Evolutionary conservation across 1,284 basidiomycete genomes (phyloP).

Genomic region (Malassezia yamatoensis): DNA sequence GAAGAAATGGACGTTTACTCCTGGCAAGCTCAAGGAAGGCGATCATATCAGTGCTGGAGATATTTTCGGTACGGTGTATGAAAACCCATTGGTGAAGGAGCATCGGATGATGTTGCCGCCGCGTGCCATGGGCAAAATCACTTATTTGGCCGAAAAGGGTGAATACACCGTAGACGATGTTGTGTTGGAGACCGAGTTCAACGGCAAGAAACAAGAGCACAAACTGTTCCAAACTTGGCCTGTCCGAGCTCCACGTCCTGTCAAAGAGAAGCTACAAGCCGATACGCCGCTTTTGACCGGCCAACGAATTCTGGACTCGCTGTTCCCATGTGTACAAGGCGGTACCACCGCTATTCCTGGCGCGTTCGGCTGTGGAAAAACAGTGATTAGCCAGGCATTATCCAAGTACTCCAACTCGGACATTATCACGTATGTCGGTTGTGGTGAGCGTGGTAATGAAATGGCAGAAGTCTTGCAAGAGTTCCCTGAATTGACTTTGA

Average conservation of each 20-base stretch:
- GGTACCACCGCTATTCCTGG: constrained; percentile 98
- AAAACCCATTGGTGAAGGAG: constrained; percentile 90
- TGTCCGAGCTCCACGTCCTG: constrained; percentile 90
- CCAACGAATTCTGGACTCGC: constrained; percentile 89
- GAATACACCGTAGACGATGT: constrained; percentile 86
- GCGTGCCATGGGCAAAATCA: constrained; percentile 87
- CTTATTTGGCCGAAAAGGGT: constrained; percentile 84
- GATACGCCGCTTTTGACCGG: constrained; percentile 87
- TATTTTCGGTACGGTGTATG: constrained; percentile 87
- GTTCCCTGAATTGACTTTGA: constrained; percentile 92
- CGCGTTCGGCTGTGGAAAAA: constrained; percentile 76
- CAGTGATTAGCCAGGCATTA: constrained; percentile 56
- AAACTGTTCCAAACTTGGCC: constrained; percentile 98
- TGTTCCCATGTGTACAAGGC: constrained; percentile 98
- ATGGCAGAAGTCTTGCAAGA: constrained; percentile 97
- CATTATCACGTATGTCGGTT: constrained; percentile 98
- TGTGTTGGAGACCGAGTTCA: constrained; percentile 92
- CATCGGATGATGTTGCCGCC: constrained; percentile 96
- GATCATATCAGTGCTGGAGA: constrained; percentile 96
- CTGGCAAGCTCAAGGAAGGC: constrained; percentile 62
- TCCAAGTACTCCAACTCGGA: constrained; percentile 99
- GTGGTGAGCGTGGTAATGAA: constrained; percentile 59
- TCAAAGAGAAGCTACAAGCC: constrained; percentile 85
- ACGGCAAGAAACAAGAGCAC: constrained; percentile 86
- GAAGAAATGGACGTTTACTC: constrained; percentile 90